Evolutionary conservation across 805 yeast genomes (phyloP).

Genomic region (Kodamaea laetipori): DNA sequence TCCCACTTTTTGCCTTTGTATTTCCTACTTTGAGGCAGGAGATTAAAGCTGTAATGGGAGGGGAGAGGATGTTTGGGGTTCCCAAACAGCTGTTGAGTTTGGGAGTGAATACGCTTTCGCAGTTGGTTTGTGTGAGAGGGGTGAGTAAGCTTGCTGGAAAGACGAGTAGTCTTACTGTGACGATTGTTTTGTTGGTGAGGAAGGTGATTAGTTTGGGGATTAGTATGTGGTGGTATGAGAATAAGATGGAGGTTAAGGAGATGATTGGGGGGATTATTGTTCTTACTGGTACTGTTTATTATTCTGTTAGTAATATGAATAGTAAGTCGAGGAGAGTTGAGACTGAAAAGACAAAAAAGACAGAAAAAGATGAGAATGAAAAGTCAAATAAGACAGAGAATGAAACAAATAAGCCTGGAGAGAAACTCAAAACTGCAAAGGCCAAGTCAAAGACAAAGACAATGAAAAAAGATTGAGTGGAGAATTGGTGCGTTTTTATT

Average conservation of each 20-base stretch:
- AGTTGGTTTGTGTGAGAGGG: constrained; percentile 60
- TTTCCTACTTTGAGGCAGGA: constrained; percentile 22
- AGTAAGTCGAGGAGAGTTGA: too few species aligned
- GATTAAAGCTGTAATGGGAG: constrained; percentile 14
- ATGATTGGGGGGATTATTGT: constrained; percentile 53
- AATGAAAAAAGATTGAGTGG: too few species aligned
- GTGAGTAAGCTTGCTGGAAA: constrained; percentile 62
- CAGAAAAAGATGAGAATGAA: constrained; percentile 5
- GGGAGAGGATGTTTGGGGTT: constrained; percentile 8
- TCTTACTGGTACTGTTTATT: constrained; percentile 51
- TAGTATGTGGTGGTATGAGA: constrained; percentile 56
- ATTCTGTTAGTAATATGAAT: constrained; percentile 8
- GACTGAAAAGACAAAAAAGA: constrained; percentile 2
- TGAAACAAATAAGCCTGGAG: too few species aligned
- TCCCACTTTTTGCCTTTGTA: constrained; percentile 53
- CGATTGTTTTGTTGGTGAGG: constrained; percentile 60
- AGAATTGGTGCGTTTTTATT: too few species aligned
- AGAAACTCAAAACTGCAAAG: too few species aligned
- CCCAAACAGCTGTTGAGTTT: constrained; percentile 20
- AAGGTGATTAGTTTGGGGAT: constrained; percentile 61
- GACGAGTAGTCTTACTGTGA: constrained; percentile 63
- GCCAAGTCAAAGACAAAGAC: too few species aligned
- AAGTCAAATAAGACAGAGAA: constrained; percentile 17
- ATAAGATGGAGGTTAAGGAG: constrained; percentile 39
- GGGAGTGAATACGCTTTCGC: constrained; percentile 23